Evolutionary conservation across 116 monocot species (phyloP).

Genomic region (Trichopus zeylanicus): DNA sequence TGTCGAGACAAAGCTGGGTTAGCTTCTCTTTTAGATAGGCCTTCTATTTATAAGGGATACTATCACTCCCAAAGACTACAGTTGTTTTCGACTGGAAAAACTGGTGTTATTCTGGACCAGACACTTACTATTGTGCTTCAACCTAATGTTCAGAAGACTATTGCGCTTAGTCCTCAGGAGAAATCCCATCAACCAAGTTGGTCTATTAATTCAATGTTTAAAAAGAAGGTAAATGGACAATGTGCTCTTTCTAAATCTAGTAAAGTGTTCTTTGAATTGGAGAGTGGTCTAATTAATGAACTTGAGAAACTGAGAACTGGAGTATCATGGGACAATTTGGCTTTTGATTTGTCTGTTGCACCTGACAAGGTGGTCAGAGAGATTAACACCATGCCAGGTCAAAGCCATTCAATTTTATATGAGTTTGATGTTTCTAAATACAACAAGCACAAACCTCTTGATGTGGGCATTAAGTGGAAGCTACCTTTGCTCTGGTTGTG

Average conservation of each 20-base stretch:
- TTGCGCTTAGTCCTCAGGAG: conserved; percentile 8
- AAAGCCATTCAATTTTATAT: conserved; percentile 34
- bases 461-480: conserved; percentile 84
- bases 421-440: conserved; percentile 40
- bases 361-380: conserved; percentile 47
- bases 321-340: conserved; percentile 24
- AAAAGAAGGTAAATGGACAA: conserved; percentile 39
- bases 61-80: conserved; percentile 86
- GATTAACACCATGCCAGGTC: conserved; percentile 14
- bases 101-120: conserved; percentile 65
- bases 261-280: conserved; percentile 62
- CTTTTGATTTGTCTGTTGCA: conserved; percentile 41
- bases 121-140: conserved; percentile 71
- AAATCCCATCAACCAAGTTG: conserved; percentile 64
- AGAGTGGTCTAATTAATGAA: conserved; percentile 42
- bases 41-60: conserved; percentile 82
- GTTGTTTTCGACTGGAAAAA: conserved; percentile 33
- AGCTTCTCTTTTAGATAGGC: conserved; percentile 75
- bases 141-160: conserved; percentile 28
- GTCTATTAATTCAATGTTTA: conserved; percentile 75
- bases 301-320: conserved; percentile 31
- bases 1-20: conserved; percentile 91
- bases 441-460: conserved; percentile 33
- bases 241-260: conserved; percentile 66
- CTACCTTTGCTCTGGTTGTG: conserved; percentile 55